A percentile compares a stretch with the other conserved stretches of the same genome.
Conservation (phyloP, 768 basidiomycete species). For the Candolleomyces aberdarensis region DNA sequence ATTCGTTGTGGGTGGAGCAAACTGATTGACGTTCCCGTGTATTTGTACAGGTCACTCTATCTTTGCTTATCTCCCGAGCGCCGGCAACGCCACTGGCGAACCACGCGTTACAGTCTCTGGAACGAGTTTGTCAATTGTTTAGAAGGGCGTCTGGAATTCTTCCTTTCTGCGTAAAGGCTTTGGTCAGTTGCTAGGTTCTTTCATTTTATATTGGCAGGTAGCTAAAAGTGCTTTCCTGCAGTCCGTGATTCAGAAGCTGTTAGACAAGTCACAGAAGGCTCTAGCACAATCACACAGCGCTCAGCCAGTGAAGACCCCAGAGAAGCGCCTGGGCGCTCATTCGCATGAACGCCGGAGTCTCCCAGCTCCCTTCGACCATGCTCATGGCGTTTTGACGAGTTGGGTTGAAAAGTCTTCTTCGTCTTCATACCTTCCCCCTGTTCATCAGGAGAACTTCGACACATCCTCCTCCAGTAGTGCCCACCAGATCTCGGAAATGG, state of each 20-base stretch:
- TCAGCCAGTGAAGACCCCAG: constrained; percentile 2
- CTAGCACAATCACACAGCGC: not conserved
- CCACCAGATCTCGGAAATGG: constrained; percentile 6
- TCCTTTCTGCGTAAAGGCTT: constrained; percentile 56
- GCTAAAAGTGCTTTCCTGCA: constrained; percentile 16
- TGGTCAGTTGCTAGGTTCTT: constrained; percentile 37
- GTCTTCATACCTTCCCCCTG: not conserved
- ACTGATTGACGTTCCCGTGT: not conserved
- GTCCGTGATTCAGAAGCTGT: constrained; percentile 56
- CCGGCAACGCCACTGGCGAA: constrained; percentile 56
- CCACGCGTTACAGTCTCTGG: constrained; percentile 59
- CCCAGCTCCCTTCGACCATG: constrained; percentile 33
- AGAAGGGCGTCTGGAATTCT: constrained; percentile 54
- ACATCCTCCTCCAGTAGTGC: constrained; percentile 10
- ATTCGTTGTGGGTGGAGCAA: not conserved
- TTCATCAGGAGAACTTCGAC: not conserved
- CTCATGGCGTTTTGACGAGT: constrained; percentile 30
- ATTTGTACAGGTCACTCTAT: constrained; percentile 51
- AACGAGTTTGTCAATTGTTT: constrained; percentile 56
- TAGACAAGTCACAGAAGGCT: constrained; percentile 41
- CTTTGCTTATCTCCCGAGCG: constrained; percentile 60
- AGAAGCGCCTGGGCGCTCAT: constrained; percentile 16
- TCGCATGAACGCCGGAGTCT: constrained; percentile 11
- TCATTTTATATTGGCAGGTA: not conserved
- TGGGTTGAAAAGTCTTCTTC: constrained; percentile 25